Base-by-base conservation (phyloP, 192 early-diverging fungal species). In the Coemansia sp. region DNA sequence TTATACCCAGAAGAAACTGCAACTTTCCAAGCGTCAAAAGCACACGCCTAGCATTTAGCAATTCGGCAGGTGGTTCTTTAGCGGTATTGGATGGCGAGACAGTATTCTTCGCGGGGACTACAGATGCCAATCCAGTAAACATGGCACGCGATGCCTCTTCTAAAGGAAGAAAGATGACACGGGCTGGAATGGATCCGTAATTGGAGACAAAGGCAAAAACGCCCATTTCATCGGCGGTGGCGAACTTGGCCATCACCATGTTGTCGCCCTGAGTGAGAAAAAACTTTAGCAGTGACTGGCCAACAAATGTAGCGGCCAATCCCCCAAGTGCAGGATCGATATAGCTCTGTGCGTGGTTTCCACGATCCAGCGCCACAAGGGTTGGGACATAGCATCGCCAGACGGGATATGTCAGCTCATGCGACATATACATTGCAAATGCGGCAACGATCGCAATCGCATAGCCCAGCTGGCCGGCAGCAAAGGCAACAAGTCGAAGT, bases 261-360 rank as follows among this genome's bases (percentile, higher is more conserved):
- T 93, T 94, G 74, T 99, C 97, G n/a, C 94, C 97, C 74, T 95
- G 93, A 4, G 97, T 97, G 27, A 99, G 68, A 10, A 96, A 52
- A 67, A 97, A 92, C 69, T 99, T 99, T n/a, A 97, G 77, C 16
- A 94, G 55, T 0, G 94, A 92, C 72, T 97, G 95, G 3, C 86
- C 86, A 1, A 90, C 88, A 68, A 97, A 89, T 4, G 87, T 88
- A 30, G 82, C 73, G 3, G 90, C 86, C 31, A 99, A 62, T n/a
- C 83, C 71, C n/a, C 87, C 67, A 24, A 90, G 71, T 14, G 78
- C 55, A 9, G 58, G 66, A 67, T 91, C 88, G 50, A 94, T 85
- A 66, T 83, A 92, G 22, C 48, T 21, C 14, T 19, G 41, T 23
- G 34, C 28, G 9, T 21, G 18, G 5, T 24, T 3, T 12, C 9